These are phyloP conservation scores for Pelargonium exstipulatum DNA, from an alignment of 441 rosid genomes.

Conservation along the genomic window DNA sequence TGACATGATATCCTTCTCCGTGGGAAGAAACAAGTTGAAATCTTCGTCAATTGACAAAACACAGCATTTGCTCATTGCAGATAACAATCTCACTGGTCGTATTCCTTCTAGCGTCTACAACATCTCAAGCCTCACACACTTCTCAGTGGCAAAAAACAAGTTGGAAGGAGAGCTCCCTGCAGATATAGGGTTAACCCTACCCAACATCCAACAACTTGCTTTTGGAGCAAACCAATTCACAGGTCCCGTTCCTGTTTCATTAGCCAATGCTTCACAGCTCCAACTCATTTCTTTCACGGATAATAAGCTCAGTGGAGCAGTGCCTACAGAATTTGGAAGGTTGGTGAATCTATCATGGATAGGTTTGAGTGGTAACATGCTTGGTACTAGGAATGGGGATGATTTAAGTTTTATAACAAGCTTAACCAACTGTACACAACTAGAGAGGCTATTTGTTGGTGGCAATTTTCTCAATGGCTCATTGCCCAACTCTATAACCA, in stretches of 20 bases:
- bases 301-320: neutral
- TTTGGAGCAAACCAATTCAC: neutral
- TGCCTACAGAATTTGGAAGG: neutral
- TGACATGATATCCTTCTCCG: neutral
- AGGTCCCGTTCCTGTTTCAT: slow-evolving; percentile 4
- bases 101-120: slow-evolving; percentile 6
- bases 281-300: neutral
- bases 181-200: neutral
- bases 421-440: slow-evolving; percentile 10
- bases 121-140: neutral
- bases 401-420: neutral
- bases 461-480: neutral
- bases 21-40: neutral
- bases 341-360: slow-evolving; percentile 1
- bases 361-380: slow-evolving; percentile 1
- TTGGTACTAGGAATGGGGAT: neutral
- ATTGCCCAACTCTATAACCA: neutral
- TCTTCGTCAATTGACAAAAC: neutral
- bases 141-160: neutral
- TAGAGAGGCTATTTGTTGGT: neutral
- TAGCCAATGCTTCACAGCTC: slow-evolving; percentile 11
- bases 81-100: neutral
- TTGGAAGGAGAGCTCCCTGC: neutral
- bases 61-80: neutral
- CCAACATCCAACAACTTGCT: neutral